Base-by-base conservation (phyloP, 768 basidiomycete species). In the Termitomyces sp. region DNA sequence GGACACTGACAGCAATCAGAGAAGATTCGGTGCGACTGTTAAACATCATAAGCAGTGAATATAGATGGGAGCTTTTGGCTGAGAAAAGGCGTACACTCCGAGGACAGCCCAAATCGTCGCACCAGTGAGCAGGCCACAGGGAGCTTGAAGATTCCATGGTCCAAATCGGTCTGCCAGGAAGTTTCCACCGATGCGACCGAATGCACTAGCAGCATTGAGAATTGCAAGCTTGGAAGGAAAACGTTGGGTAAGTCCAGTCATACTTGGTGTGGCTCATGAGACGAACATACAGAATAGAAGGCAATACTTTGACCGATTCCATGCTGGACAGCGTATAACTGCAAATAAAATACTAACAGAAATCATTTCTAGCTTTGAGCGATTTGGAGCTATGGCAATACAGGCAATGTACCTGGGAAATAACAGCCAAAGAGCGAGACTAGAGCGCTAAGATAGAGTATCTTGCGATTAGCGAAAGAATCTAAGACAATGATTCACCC, bases 91-190 rank as follows among this genome's bases (percentile, higher is more conserved):
- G 27, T 58, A 76, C 76, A 75, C 61, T 35, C 68, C 68, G 10
- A 71, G 63, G 30, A 74, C 67, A 7, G 70, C 70, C 57, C 72
- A 79, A 42, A 80, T 72, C 58, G 74, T 70, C n/a, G 67, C 66
- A n/a, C 71, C 75, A 44, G 71, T 67, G 40, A 69, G 49, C 6
- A 73, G 55, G 25, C 72, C 73, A 34, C 65, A 63, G 0, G 72
- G 69, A 12, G 75, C 55, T 48, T 76, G 68, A 12, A 73, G 54
- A 52, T 74, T 73, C 70, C 72, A 77, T 32, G 71, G 59, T 5
- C 55, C 59, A 30, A 57, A 53, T 19, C 47, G 52, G 27, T 56
- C 75, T 28, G 75, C 76, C 6, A 72, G 61, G 53, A 68, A 65
- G 28, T 70, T 75, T 17, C 67, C 68, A 10, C 63, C 65, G 16